A percentile compares a stretch with the other conserved stretches of the same genome.
phyloP scores from a whole-genome alignment of 176 grass and related monocot species.

The Zizania latifolia region DNA sequence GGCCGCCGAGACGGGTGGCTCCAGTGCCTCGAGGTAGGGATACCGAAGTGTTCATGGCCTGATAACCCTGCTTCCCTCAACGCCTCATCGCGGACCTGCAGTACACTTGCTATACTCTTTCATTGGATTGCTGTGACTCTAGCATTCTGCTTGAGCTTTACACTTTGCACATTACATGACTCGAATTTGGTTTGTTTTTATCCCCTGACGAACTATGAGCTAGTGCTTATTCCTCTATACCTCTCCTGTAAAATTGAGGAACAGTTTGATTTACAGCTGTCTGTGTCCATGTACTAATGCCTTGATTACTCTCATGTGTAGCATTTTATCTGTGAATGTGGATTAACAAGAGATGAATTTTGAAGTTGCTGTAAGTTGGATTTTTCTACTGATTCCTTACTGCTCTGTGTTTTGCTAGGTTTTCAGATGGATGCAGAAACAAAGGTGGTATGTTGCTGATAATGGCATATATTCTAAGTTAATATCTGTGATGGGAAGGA shows the following conservation, averaged over 20 bases:
- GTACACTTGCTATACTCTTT: too few relatives aligned
- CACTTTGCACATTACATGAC: too few relatives aligned
- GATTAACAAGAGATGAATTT: neutral
- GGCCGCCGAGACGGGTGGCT: slow-evolving; percentile 77
- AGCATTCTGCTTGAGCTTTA: too few relatives aligned
- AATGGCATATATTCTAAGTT: slow-evolving; percentile 93
- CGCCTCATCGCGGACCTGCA: neutral
- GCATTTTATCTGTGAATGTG: neutral
- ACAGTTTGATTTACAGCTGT: too few relatives aligned
- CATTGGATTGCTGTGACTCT: too few relatives aligned
- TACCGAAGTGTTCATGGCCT: neutral
- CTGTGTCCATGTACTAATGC: neutral
- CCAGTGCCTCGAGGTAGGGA: slow-evolving; percentile 72
- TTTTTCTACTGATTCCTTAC: neutral
- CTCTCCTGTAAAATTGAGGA: too few relatives aligned
- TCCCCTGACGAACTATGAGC: too few relatives aligned
- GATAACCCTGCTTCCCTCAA: too few relatives aligned
- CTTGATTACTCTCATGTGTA: neutral
- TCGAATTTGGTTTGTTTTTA: too few relatives aligned
- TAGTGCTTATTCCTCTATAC: too few relatives aligned
- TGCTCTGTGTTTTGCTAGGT: slow-evolving; percentile 41
- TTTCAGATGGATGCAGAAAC: slow-evolving; percentile 99
- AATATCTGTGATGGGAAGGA: slow-evolving; percentile 92
- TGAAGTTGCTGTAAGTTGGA: neutral
- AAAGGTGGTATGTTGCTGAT: slow-evolving; percentile 88